Evolutionary conservation across 1,139 yeast genomes (phyloP).

Genomic region (Nakaseomyces delphensis): DNA sequence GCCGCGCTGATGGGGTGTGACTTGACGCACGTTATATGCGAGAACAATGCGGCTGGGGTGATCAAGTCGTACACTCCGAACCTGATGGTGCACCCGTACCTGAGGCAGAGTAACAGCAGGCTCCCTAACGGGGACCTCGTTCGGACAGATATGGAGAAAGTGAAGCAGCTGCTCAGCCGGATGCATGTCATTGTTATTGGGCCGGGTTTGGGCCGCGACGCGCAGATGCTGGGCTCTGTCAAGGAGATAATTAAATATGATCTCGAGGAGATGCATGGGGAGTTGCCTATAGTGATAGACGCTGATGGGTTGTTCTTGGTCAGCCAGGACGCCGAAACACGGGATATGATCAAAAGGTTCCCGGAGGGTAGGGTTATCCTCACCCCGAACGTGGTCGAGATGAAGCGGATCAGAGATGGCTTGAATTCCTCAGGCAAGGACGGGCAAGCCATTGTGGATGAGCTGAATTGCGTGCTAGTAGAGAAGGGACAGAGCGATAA

Average conservation of each 20-base stretch:
- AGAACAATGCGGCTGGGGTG: slow-evolving; percentile 62
- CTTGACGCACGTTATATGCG: slow-evolving; percentile 81
- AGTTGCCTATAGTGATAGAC: slow-evolving; percentile 67
- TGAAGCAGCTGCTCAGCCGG: slow-evolving; percentile 47
- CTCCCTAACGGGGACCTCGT: slow-evolving; percentile 7
- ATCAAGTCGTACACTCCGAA: slow-evolving; percentile 88
- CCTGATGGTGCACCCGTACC: slow-evolving; percentile 90
- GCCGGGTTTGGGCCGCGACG: slow-evolving; percentile 88
- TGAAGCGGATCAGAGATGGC: slow-evolving; percentile 53
- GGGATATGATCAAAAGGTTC: slow-evolving; percentile 37
- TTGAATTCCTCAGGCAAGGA: slow-evolving; percentile 16
- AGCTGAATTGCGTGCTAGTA: slow-evolving; percentile 55
- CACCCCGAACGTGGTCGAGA: slow-evolving; percentile 88
- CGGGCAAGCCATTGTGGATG: slow-evolving; percentile 7
- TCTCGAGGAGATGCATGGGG: slow-evolving; percentile 26
- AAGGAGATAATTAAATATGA: slow-evolving; percentile 46
- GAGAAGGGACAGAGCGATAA: slow-evolving; percentile 65
- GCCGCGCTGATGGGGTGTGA: slow-evolving; percentile 83
- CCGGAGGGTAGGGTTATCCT: slow-evolving; percentile 43
- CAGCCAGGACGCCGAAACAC: slow-evolving; percentile 19
- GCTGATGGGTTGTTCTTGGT: slow-evolving; percentile 73
- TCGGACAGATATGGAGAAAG: slow-evolving; percentile 43
- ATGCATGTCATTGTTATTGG: slow-evolving; percentile 82
- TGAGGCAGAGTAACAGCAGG: slow-evolving; percentile 31
- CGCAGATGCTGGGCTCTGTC: slow-evolving; percentile 53